phyloP scores from a whole-genome alignment of 2,329 filamentous ascomycete genomes.

The Emydomyces testavorans region DNA sequence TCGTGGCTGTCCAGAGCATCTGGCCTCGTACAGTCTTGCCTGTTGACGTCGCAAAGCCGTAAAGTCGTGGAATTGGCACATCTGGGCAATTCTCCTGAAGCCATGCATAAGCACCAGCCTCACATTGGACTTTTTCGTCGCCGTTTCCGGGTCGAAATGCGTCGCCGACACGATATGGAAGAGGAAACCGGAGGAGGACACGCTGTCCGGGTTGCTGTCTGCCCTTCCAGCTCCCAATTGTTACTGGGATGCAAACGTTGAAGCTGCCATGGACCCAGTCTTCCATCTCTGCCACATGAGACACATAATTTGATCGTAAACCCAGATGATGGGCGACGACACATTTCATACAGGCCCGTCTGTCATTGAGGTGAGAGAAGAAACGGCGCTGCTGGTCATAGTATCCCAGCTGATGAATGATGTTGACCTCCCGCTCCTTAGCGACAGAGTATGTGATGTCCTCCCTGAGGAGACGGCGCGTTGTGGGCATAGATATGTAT shows the following conservation, averaged over 20 bases:
- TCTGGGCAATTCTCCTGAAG: slow-evolving; percentile 12
- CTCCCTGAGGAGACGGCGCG: background rate
- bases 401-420: background rate
- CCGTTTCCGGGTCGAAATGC: slow-evolving; percentile 7
- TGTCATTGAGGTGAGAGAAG: slow-evolving; percentile 1
- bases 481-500: too few relatives aligned
- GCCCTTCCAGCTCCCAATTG: background rate
- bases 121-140: slow-evolving; percentile 17
- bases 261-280: slow-evolving; percentile 17
- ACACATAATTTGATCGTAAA: slow-evolving; percentile 8
- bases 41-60: slow-evolving; percentile 19
- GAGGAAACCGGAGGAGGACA: slow-evolving; percentile 10
- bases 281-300: background rate
- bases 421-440: slow-evolving; percentile 1
- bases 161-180: slow-evolving; percentile 14
- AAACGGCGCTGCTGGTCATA: slow-evolving; percentile 3
- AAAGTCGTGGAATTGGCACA: slow-evolving; percentile 15
- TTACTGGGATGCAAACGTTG: slow-evolving; percentile 17
- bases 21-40: slow-evolving; percentile 15
- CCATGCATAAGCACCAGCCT: slow-evolving; percentile 16
- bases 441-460: slow-evolving; percentile 7
- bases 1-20: background rate
- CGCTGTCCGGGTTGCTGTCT: background rate
- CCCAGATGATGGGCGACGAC: slow-evolving; percentile 12
- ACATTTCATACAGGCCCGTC: slow-evolving; percentile 4